Conservation (phyloP, 345 rosid species). For the Cardiospermum halicacabum region DNA sequence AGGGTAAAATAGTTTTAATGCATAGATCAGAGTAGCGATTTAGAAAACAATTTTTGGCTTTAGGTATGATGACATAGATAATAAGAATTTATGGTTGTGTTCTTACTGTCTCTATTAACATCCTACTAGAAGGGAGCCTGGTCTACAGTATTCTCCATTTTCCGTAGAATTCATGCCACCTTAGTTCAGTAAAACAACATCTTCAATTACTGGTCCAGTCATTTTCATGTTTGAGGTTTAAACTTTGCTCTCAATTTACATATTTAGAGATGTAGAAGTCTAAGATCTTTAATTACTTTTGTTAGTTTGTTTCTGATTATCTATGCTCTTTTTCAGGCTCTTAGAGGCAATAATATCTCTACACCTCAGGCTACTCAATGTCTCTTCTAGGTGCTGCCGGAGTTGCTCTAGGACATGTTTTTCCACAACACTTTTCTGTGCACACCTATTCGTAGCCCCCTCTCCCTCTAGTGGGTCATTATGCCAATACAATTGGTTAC, state of each 20-base stretch:
- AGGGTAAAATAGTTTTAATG: too few species aligned
- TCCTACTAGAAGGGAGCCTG: constrained; percentile 79
- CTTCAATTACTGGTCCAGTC: constrained; percentile 65
- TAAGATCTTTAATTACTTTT: neutral
- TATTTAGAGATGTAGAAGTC: neutral
- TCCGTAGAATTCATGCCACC: constrained; percentile 66
- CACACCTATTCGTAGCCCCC: constrained; percentile 89
- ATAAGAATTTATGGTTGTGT: neutral
- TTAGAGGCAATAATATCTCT: constrained; percentile 58
- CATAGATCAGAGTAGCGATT: too few species aligned
- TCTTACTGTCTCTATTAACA: constrained; percentile 35
- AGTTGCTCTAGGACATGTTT: constrained; percentile 69
- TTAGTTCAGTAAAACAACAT: constrained; percentile 53
- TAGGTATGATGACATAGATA: neutral
- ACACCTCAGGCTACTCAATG: constrained; percentile 62
- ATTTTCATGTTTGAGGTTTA: constrained; percentile 78
- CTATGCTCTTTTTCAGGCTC: constrained; percentile 37
- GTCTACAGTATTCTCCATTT: constrained; percentile 76
- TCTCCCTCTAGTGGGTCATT: constrained; percentile 76
- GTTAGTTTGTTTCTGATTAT: constrained; percentile 18
- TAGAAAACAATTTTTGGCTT: too few species aligned
- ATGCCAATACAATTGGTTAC: constrained; percentile 81
- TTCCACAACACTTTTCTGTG: constrained; percentile 84
- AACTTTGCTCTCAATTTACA: neutral
- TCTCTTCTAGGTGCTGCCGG: constrained; percentile 47